Base-by-base conservation (phyloP, 2,329 filamentous ascomycete species). In the Dendrostoma leiphaemia region DNA sequence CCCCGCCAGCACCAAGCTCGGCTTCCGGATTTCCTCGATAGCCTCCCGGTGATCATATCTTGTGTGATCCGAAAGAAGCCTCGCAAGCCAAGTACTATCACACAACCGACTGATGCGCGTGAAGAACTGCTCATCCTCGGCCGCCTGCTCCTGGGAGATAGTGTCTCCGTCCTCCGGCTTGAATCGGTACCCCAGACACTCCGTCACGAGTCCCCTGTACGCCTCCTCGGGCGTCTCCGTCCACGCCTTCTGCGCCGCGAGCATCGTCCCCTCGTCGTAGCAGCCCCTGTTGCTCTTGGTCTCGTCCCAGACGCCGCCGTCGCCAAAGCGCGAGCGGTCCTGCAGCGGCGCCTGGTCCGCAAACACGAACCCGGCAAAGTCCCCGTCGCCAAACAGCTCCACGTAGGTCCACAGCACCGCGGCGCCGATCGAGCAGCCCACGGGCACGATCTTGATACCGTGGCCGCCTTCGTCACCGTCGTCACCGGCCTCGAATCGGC, bases 341-440 rank as follows among this genome's bases (percentile, higher is more conserved):
- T 74, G 71, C 48, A 74, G 60, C 37, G 71, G 71, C 4, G 69
- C 71, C 61, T 74, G 71, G 63, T 74, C 71, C 15, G 71, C 71
- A 41, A 73, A 72, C 19, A 69, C 64, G 34, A 69, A 65, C 0
- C 68, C 71, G 0, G 60, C 51, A 31, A 73, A 69, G 26, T 63
- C 67, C 3, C 32, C 51, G 48, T 63, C 59, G 3, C 68, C 67
- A 37, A 71, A 73, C 1, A 74, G 64, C 62, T 74, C 71, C 6
- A 69, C 59, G 51, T 72, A 70, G 0, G 71, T 73, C 71, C 71
- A 73, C 6, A 74, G 59, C 6, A 74, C 64, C 1, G 71, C 71
- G 6, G 71, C 71, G 46, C 71, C 71, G 47, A 74, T 72, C 29
- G 70, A 73, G 60, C 71, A 73, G 8, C 71, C 71, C 0, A 73